Conservation (phyloP, 495 filamentous ascomycete genomes). For the Neurospora hispaniola region DNA sequence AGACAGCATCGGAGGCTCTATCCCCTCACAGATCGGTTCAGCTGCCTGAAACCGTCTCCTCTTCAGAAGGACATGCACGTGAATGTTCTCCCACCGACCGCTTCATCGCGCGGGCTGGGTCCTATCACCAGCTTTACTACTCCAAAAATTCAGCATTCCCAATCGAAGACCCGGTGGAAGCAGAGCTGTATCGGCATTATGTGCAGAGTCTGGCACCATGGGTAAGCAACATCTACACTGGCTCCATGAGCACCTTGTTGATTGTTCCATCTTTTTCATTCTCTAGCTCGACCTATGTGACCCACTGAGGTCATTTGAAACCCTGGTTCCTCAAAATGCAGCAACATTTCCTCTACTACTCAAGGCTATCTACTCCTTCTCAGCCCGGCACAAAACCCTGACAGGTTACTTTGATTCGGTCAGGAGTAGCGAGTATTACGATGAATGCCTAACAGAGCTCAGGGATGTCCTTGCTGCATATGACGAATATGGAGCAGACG, state of each 20-base stretch:
- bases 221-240: constrained; percentile 22
- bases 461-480: constrained; percentile 37
- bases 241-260: neutral
- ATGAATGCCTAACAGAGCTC: constrained; percentile 39
- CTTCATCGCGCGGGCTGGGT: constrained; percentile 1
- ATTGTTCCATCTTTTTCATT: neutral
- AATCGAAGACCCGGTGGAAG: constrained; percentile 27
- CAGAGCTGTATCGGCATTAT: constrained; percentile 36
- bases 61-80: neutral
- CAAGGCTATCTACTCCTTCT: constrained; percentile 49
- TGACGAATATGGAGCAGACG: constrained; percentile 43
- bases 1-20: neutral
- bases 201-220: constrained; percentile 38
- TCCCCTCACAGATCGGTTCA: neutral
- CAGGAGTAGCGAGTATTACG: constrained; percentile 38
- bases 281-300: constrained; percentile 48
- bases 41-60: neutral
- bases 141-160: constrained; percentile 15
- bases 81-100: constrained; percentile 10
- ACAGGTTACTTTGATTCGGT: constrained; percentile 34
- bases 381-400: constrained; percentile 43
- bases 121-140: neutral
- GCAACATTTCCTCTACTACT: constrained; percentile 40
- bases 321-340: constrained; percentile 41
- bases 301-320: constrained; percentile 40